phyloP scores from a whole-genome alignment of 1,139 yeast species.

The Suhomyces terraborum region DNA sequence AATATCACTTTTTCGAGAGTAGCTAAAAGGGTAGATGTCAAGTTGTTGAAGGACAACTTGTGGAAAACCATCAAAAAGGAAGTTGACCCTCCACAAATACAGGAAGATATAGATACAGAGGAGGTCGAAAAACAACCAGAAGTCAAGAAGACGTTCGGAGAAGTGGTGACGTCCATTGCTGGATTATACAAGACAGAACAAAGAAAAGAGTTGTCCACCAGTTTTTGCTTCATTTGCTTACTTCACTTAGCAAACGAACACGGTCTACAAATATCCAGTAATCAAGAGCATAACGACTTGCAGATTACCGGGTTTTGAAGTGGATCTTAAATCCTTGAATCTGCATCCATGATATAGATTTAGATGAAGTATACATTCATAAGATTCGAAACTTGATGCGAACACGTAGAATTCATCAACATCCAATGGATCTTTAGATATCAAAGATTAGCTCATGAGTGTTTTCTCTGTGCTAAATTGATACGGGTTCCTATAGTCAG shows the following conservation, averaged over 20 bases:
- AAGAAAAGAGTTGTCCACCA: slow-evolving; percentile 29
- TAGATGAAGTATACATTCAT: too few relatives aligned
- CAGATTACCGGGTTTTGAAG: slow-evolving; percentile 43
- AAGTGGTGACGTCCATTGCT: slow-evolving; percentile 52
- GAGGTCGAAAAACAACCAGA: slow-evolving; percentile 11
- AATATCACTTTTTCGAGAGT: slow-evolving; percentile 74
- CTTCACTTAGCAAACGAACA: slow-evolving; percentile 33
- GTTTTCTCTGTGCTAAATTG: too few relatives aligned
- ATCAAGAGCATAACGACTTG: slow-evolving; percentile 59
- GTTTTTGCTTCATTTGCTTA: slow-evolving; percentile 32
- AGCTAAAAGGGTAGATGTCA: slow-evolving; percentile 85
- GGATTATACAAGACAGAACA: slow-evolving; percentile 51
- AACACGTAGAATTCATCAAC: too few relatives aligned
- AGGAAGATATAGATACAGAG: slow-evolving; percentile 1
- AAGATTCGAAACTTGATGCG: too few relatives aligned
- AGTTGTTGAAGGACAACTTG: slow-evolving; percentile 73
- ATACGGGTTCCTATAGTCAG: too few relatives aligned
- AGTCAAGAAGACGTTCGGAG: slow-evolving; percentile 43
- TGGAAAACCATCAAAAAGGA: slow-evolving; percentile 61
- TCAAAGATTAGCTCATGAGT: too few relatives aligned
- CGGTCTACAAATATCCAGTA: slow-evolving; percentile 51
- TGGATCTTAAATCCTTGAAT: not conserved
- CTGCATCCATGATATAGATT: not conserved
- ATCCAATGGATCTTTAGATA: too few relatives aligned
- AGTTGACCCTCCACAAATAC: slow-evolving; percentile 4